Evolutionary conservation across 2,329 filamentous ascomycete genomes (phyloP), one percentile per base, ranked within the genome.

Genomic region (Stachybotrys echinatus): DNA sequence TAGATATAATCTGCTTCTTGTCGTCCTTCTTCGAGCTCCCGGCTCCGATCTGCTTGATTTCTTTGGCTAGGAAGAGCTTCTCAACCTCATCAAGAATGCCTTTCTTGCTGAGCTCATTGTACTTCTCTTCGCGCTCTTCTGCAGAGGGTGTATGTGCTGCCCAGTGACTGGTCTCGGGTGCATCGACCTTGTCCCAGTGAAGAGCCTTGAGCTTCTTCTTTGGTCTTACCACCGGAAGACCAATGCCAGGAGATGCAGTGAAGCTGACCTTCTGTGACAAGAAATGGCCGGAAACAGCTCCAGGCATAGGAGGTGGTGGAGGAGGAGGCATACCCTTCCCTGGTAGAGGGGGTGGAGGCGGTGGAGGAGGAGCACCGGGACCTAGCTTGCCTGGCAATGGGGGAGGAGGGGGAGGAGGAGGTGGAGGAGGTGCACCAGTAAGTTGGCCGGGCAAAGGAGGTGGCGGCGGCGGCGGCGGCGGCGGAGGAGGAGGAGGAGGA

Each of bases 161-260:
- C 92, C 92, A 97, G 60, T 96, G 89, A 48, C 92, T 96, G 47
- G 90, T 88, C 65, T 94, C 84, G 20, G 91, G 89, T 48, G 88
- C 82, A 69, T 99, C 94, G 49, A 99, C 90, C 76, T 97, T 97
- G 72, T 99, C 94, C 92, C 94, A 97, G 74, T 99, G 94, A 58
- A 99, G 79, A 52, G 92, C 92, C 83, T 99, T 99, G 69, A 99
- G 89, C 78, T 97, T 99, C 84, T 96, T 97, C 81, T 96, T 97
- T 20, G 94, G 91, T 59, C 92, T 79, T 48, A 91, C 89, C 53
- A 91, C 88, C 34, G 89, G 86, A 60, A 95, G 72, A 42, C 86
- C 83, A 58, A 89, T 76, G 7, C 82, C 80, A 20, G 70, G 61
- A 12, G 83, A 72, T 14, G 77, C 64, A 19, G 74, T 71, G 53